Evolutionary conservation across 495 filamentous ascomycete species (phyloP).

Genomic region (Penicillium diatomitis): DNA sequence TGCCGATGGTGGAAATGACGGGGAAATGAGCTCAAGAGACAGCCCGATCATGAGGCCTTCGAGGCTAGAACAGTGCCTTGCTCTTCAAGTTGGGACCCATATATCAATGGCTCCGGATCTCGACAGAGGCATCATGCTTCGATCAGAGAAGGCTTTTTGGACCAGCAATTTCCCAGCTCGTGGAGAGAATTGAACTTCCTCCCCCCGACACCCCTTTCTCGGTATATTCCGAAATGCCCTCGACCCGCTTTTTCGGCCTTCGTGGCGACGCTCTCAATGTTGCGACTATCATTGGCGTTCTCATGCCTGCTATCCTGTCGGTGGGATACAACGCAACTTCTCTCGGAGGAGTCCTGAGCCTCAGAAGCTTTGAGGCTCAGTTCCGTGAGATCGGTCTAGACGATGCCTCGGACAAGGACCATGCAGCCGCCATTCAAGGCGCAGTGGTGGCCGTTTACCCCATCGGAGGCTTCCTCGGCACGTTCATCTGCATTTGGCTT

Average conservation of each 20-base stretch:
- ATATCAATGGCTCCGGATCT: background rate
- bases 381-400: conserved; percentile 16
- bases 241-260: conserved; percentile 18
- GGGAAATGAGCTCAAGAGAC: background rate
- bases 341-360: conserved; percentile 15
- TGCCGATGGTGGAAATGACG: background rate
- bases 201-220: too few species aligned
- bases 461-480: conserved; percentile 49
- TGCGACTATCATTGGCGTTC: conserved; percentile 14
- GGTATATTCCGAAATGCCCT: background rate
- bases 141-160: conserved; percentile 8
- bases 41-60: too few species aligned
- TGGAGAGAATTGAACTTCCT: conserved; percentile 2
- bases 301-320: conserved; percentile 18
- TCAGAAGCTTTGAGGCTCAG: conserved; percentile 10
- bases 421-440: conserved; percentile 16
- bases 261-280: conserved; percentile 20
- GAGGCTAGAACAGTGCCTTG: too few species aligned
- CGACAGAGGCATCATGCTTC: background rate
- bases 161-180: conserved; percentile 7
- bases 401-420: conserved; percentile 2
- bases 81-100: background rate
- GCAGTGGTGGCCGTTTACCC: conserved; percentile 49
- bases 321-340: conserved; percentile 17
- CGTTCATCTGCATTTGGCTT: conserved; percentile 41